Conservation (phyloP, 106 monocot genomes). For the Dendrobium officinale region DNA sequence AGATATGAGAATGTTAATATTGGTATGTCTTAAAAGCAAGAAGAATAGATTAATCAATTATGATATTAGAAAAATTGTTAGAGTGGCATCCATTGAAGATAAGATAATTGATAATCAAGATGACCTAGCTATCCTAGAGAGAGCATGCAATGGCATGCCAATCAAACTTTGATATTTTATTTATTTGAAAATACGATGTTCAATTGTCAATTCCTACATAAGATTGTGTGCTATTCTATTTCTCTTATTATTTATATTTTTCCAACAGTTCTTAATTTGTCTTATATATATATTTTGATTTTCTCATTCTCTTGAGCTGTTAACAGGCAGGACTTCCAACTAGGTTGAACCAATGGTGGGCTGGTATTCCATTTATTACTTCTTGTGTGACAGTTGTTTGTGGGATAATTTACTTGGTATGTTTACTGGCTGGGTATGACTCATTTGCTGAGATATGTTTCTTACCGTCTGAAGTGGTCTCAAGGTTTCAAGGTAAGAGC, state of each 20-base stretch:
- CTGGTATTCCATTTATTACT: constrained; percentile 60
- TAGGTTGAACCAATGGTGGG: constrained; percentile 72
- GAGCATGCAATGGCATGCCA: neutral
- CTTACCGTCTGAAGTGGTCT: constrained; percentile 54
- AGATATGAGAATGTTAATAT: neutral
- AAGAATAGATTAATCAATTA: neutral
- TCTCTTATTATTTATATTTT: neutral
- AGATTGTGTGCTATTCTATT: neutral
- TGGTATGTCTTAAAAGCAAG: neutral
- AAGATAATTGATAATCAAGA: neutral
- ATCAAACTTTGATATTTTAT: neutral
- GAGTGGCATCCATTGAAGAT: neutral
- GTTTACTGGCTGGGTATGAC: constrained; percentile 61
- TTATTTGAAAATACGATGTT: neutral
- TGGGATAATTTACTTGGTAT: constrained; percentile 51
- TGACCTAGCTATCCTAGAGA: neutral
- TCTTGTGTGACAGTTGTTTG: constrained; percentile 54
- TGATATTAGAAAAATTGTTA: neutral
- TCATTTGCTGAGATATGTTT: constrained; percentile 61
- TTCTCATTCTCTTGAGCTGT: constrained; percentile 6
- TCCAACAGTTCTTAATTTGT: neutral
- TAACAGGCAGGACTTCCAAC: constrained; percentile 53
- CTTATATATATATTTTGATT: neutral
- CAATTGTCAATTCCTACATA: neutral
- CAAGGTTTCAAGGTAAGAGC: constrained; percentile 56